Conservation (phyloP, 441 rosid genomes). For the Corymbia citriodora region DNA sequence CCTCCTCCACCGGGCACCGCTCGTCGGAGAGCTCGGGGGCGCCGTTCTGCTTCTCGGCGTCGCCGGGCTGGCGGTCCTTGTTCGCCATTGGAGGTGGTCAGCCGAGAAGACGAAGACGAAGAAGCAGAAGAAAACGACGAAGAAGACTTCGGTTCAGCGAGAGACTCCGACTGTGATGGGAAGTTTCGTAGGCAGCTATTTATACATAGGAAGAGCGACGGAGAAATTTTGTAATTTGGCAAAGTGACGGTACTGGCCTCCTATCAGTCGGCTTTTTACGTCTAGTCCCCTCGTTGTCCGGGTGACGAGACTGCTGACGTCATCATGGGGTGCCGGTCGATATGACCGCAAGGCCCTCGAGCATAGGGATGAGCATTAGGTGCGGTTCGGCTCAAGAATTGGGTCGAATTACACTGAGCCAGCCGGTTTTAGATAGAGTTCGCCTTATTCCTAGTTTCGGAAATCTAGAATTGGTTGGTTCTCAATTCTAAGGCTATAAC, state of each 20-base stretch:
- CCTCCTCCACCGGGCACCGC: neutral
- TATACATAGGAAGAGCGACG: neutral
- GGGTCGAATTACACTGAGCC: accelerated
- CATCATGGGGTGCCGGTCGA: neutral
- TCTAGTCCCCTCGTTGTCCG: neutral
- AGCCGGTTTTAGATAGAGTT: accelerated
- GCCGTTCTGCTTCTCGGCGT: neutral
- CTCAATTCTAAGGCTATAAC: accelerated
- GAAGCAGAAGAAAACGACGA: neutral
- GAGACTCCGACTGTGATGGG: neutral
- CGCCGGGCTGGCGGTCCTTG: neutral
- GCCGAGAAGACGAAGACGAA: neutral
- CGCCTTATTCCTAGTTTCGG: accelerated
- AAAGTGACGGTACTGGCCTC: neutral
- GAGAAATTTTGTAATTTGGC: too few relatives aligned
- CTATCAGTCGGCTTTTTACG: neutral
- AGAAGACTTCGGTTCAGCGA: neutral
- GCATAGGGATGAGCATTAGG: neutral
- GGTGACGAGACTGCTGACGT: neutral
- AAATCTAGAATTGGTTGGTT: neutral
- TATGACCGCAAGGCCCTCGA: neutral
- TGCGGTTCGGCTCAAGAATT: accelerated
- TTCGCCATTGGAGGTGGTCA: neutral
- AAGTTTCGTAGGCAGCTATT: neutral
- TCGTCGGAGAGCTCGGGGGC: neutral